Evolutionary conservation across 2,329 filamentous ascomycete species (phyloP).

Genomic region (Amauroascus verrucosus): DNA sequence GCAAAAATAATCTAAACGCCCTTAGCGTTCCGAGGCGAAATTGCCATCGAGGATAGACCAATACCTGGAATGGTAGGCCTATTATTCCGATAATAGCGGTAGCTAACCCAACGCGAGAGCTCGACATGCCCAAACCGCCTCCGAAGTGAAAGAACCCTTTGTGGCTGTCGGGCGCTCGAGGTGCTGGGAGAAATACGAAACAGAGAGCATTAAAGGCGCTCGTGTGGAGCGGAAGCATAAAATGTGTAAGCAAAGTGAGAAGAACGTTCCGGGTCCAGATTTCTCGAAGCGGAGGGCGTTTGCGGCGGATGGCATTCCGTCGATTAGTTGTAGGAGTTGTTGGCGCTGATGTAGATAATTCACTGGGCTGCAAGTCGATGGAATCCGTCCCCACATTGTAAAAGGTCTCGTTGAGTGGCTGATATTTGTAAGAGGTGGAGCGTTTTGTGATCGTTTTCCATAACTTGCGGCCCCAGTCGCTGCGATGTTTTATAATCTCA

Average conservation of each 20-base stretch:
- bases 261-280: slow-evolving; percentile 47
- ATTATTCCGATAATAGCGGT: slow-evolving; percentile 67
- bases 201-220: slow-evolving; percentile 67
- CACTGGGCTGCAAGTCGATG: slow-evolving; percentile 20
- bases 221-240: slow-evolving; percentile 62
- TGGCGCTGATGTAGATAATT: slow-evolving; percentile 15
- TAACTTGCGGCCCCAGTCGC: slow-evolving; percentile 34
- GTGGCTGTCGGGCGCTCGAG: slow-evolving; percentile 42
- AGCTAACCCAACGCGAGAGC: slow-evolving; percentile 61
- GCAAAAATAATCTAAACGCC: slow-evolving; percentile 58
- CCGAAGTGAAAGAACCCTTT: slow-evolving; percentile 48
- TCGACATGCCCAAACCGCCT: slow-evolving; percentile 64
- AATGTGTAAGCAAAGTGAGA: slow-evolving; percentile 52
- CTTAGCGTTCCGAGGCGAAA: slow-evolving; percentile 55
- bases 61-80: slow-evolving; percentile 62
- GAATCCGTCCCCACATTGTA: slow-evolving; percentile 23
- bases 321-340: slow-evolving; percentile 11
- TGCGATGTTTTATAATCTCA: slow-evolving; percentile 29
- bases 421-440: slow-evolving; percentile 26
- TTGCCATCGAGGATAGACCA: slow-evolving; percentile 60
- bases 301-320: slow-evolving; percentile 23
- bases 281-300: slow-evolving; percentile 38
- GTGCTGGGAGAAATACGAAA: slow-evolving; percentile 66
- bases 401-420: slow-evolving; percentile 23
- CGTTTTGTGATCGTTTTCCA: slow-evolving; percentile 28